Evolutionary conservation across 352 stramenopile species (phyloP).

Genomic region (Elongisporangium senticosum): DNA sequence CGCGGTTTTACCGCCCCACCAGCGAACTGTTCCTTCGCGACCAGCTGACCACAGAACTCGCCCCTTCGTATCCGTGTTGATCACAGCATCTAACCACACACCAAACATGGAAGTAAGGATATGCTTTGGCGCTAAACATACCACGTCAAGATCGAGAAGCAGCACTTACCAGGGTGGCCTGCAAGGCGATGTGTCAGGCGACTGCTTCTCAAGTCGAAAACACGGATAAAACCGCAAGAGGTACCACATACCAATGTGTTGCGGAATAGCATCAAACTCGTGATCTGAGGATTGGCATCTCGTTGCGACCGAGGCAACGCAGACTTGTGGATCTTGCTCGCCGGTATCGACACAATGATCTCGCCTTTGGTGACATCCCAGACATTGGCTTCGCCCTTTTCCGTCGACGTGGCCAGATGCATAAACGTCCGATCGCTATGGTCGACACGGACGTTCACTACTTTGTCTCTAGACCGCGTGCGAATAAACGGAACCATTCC

Average conservation of each 20-base stretch:
- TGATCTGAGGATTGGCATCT: conserved; percentile 69
- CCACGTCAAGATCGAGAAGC: neutral
- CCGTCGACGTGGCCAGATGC: conserved; percentile 76
- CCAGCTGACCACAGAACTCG: conserved; percentile 83
- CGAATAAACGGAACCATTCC: conserved; percentile 82
- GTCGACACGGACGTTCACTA: conserved; percentile 75
- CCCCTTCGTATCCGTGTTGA: conserved; percentile 82
- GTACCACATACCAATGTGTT: conserved; percentile 85
- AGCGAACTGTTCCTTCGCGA: conserved; percentile 76
- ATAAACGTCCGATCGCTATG: conserved; percentile 77
- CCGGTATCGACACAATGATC: conserved; percentile 71
- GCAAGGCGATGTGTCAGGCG: conserved; percentile 77
- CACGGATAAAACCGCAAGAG: conserved; percentile 81
- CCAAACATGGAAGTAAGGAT: neutral
- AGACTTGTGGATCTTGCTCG: conserved; percentile 80
- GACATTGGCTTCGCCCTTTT: conserved; percentile 83
- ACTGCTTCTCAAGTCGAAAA: conserved; percentile 80
- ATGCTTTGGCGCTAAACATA: conserved; percentile 1
- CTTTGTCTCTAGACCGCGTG: conserved; percentile 70
- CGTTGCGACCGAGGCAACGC: conserved; percentile 61
- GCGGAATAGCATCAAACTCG: conserved; percentile 83
- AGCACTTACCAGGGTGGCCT: conserved; percentile 66
- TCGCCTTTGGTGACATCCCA: conserved; percentile 86
- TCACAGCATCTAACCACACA: conserved; percentile 49
- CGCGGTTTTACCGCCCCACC: conserved; percentile 85